Conservation (phyloP, 768 basidiomycete genomes). For the Piloderma croceum region DNA sequence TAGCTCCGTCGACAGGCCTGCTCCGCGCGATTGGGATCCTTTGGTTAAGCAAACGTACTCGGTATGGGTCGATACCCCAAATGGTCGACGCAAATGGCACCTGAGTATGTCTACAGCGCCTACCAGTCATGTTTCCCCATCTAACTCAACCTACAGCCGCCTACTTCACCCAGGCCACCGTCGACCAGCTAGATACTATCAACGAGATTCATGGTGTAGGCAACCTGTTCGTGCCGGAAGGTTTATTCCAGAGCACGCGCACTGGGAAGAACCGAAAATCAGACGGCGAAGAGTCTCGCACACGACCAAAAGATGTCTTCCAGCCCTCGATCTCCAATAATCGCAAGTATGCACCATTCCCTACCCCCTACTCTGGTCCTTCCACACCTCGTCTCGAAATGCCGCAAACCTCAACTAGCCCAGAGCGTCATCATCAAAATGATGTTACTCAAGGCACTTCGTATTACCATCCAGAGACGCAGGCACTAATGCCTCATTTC, state of each 20-base stretch:
- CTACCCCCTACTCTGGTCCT: conserved; percentile 23
- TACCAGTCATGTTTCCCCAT: conserved; percentile 5
- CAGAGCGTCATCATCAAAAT: conserved; percentile 1
- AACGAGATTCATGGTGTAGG: conserved; percentile 58
- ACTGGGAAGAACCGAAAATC: conserved; percentile 44
- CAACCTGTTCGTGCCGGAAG: conserved; percentile 60
- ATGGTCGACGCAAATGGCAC: conserved; percentile 75
- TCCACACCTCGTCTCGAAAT: conserved; percentile 18
- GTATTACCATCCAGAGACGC: not conserved
- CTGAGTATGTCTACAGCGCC: conserved; percentile 48
- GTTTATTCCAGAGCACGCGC: conserved; percentile 64
- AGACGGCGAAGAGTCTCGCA: conserved; percentile 31
- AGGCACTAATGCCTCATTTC: conserved; percentile 22
- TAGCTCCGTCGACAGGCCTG: conserved; percentile 37
- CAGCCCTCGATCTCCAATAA: conserved; percentile 25
- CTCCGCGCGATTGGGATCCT: conserved; percentile 58
- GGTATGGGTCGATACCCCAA: conserved; percentile 63
- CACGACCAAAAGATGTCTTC: conserved; percentile 26
- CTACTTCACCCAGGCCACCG: conserved; percentile 74
- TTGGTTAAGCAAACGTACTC: conserved; percentile 84
- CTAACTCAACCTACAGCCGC: conserved; percentile 59
- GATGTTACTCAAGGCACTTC: too few relatives aligned
- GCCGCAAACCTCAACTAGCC: conserved; percentile 16
- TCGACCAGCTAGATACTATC: conserved; percentile 65
- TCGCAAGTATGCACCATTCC: conserved; percentile 40